These are phyloP conservation scores for Chlorella sp. DNA, from an alignment of 139 green algal species.

Conservation along the genomic window DNA sequence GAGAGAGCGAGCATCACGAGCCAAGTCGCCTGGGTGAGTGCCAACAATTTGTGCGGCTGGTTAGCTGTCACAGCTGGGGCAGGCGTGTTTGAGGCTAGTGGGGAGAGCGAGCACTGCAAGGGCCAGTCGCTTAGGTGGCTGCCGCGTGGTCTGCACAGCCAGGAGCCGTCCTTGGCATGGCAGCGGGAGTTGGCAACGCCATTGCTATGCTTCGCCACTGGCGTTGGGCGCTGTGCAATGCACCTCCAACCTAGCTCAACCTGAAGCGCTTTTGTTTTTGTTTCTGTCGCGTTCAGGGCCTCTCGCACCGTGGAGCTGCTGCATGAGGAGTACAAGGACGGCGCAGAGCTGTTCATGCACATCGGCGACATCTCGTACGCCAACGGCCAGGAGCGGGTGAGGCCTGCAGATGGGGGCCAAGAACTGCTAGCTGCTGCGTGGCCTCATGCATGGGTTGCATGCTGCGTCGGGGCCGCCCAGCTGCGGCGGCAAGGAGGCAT, in stretches of 20 bases:
- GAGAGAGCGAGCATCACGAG: not conserved
- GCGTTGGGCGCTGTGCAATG: no score
- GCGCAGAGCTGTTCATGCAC: conserved; percentile 67
- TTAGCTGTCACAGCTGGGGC: not conserved
- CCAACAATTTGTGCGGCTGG: not conserved
- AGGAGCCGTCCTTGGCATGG: no score
- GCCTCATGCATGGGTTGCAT: not conserved
- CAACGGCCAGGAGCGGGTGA: conserved; percentile 56
- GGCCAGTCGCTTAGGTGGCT: no score
- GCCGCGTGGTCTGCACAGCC: no score
- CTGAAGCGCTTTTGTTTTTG: not conserved
- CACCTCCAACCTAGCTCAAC: not conserved
- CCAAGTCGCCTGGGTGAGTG: not conserved
- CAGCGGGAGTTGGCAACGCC: no score
- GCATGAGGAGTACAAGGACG: conserved; percentile 33
- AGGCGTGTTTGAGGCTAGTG: no score
- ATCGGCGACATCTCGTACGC: conserved; percentile 74
- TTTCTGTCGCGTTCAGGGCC: conserved; percentile 40
- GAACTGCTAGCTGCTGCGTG: no score
- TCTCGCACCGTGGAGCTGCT: conserved; percentile 41
- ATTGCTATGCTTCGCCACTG: no score
- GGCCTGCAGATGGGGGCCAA: no score
- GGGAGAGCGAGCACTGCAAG: no score
- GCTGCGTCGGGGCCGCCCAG: not conserved
- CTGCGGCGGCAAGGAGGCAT: not conserved